These are phyloP conservation scores for Erysiphe pisi DNA, from an alignment of 2,329 filamentous ascomycete genomes.

Conservation along the genomic window DNA sequence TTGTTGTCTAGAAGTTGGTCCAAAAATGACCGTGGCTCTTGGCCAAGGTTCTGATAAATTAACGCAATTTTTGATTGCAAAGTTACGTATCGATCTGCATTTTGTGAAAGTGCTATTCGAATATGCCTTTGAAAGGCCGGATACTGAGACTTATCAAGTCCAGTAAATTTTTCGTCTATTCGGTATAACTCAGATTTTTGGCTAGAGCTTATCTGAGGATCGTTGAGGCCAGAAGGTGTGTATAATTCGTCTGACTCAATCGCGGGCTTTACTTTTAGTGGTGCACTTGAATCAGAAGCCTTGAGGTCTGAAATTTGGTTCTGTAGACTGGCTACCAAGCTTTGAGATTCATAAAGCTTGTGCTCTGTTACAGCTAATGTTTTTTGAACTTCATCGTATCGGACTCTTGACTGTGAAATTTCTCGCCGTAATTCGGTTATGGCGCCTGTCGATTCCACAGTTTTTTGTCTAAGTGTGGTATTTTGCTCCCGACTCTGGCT, in stretches of 20 bases:
- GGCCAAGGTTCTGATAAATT: conserved; percentile 20
- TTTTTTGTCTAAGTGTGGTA: neutral
- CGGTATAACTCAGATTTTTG: neutral
- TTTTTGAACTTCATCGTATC: neutral
- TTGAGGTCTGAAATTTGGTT: neutral
- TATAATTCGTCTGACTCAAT: neutral
- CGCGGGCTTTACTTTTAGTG: neutral
- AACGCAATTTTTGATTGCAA: conserved; percentile 1
- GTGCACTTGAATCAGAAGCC: neutral
- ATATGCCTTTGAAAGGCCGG: neutral
- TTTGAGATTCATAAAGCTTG: neutral
- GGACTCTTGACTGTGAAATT: neutral
- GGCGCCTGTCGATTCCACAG: neutral
- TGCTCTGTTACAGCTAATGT: neutral
- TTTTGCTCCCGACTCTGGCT: neutral
- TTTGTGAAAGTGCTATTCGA: neutral
- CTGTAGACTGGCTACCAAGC: neutral
- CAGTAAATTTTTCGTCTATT: neutral
- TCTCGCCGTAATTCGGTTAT: neutral
- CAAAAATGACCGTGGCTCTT: neutral
- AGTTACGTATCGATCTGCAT: neutral
- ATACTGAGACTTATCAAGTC: conserved; percentile 2
- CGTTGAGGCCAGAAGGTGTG: neutral
- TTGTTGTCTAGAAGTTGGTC: neutral
- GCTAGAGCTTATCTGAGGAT: neutral